Evolutionary conservation across 78 protist species (phyloP), one percentile per base, ranked within the genome.

Genomic region (Tieghemostelium lacteum): DNA sequence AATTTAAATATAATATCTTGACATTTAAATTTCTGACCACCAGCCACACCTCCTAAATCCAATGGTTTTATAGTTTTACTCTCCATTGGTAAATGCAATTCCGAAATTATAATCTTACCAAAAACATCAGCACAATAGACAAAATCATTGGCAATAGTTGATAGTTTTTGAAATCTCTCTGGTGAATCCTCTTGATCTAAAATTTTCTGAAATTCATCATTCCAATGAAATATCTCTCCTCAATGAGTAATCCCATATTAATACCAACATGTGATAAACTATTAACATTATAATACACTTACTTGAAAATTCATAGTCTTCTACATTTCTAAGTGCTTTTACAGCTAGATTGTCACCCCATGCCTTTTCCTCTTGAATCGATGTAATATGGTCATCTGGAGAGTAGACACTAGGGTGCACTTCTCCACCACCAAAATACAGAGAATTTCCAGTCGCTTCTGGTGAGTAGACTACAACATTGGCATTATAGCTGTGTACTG

Each of bases 31-130:
- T 80, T 80, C 1, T 45, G 22, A 19, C 94, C 94, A 78, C 94
- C 94, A 17, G 74, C 94, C 1, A 69, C 65, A 63, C 94, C 94
- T 36, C 94, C 94, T 14, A 89, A 3, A 8, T n/a, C 22, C n/a
- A 33, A 36, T 42, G 87, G 88, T 28, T 78, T 73, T 8, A 89
- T 89, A 10, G 78, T 70, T 60, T 89, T 89, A 29, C 31, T 26
- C 33, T 76, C 88, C 26, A 36, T 57, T 34, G 73, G 77, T 36
- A 77, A 55, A 34, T 89, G 34, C n/a, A 55, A 22, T 64, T 89
- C 88, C 14, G 94, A 89, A 14, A 89, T 89, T 34, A 89, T 77
- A n/a, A 89, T 40, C 33, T 78, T 89, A 33, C 94, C 94, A 64
- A 78, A 77, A 45, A 69, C 55, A 49, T 89, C 49, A 34, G 94